Base-by-base conservation (phyloP, 768 basidiomycete genomes). In the Boletus reticulatus region DNA sequence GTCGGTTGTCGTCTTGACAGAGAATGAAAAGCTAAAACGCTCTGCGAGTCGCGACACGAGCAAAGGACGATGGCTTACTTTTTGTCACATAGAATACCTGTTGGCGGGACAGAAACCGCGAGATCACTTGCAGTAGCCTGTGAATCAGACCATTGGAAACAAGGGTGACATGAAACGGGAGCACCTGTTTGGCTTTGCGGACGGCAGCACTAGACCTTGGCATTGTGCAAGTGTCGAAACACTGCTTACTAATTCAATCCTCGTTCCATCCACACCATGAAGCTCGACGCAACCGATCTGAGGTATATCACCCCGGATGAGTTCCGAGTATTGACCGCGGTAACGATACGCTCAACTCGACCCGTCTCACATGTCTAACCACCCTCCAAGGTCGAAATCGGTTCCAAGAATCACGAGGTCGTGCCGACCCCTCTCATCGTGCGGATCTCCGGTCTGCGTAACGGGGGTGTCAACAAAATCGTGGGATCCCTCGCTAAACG, bases 341-440 rank as follows among this genome's bases (percentile, higher is more conserved):
- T 96, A 66, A 29, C 49, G 65, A 48, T 32, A 29, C 48, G 19
- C 49, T 27, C 42, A 11, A 8, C 29, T 48, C 14, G 22, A 49
- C 48, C 48, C 37, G 44, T 58, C 49, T 46, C 42, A 3, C 58
- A 17, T 22, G 31, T 41, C 50, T 64, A 34, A 6, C 41, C 45
- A 27, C 48, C 8, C 24, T 16, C 16, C 11, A 43, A 98, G 95
- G 92, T 92, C 36, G 97, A 99, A 76, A 93, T 96, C 81, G 97
- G 96, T 19, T 94, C 92, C 5, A 97, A 97, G 77, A 98, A 98
- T 69, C 97, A 99, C 66, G 91, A 98, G 72, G 82, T 97, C 37
- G 95, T 99, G 14, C 97, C 97, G 4, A 86, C 89, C 9, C 73
- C 82, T 0, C 83, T 98, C 61, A 92, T 98, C 58, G 87, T 89